Evolutionary conservation across 768 basidiomycete species (phyloP).

Genomic region (Rhodosporidiobolus odoratus): DNA sequence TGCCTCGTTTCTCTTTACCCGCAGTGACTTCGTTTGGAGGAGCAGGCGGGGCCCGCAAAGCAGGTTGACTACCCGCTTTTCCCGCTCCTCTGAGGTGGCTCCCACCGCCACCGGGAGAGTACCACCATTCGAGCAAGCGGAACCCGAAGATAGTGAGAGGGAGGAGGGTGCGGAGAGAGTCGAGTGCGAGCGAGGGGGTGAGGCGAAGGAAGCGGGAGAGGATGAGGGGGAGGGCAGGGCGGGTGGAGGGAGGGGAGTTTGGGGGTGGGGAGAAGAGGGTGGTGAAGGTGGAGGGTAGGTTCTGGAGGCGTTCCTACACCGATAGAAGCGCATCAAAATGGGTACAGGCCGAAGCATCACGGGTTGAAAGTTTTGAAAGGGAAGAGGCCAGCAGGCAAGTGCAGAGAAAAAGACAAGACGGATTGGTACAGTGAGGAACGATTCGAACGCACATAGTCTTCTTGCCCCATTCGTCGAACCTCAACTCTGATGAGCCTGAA

Average conservation of each 20-base stretch:
- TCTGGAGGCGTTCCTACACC: conserved; percentile 20
- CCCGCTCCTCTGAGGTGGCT: conserved; percentile 59
- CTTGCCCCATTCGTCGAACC: conserved; percentile 68
- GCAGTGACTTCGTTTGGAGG: too few relatives aligned
- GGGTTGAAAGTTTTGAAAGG: neutral
- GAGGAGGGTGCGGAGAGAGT: conserved; percentile 56
- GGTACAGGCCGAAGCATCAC: too few relatives aligned
- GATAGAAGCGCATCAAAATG: neutral
- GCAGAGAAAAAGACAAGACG: neutral
- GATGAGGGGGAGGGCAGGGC: conserved; percentile 23
- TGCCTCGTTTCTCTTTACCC: conserved; percentile 50
- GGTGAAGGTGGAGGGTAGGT: conserved; percentile 6
- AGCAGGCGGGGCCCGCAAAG: conserved; percentile 69
- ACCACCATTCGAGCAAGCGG: conserved; percentile 99
- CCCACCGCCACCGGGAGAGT: conserved; percentile 81
- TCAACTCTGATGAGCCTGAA: conserved; percentile 76
- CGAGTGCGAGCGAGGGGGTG: conserved; percentile 37
- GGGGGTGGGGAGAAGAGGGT: conserved; percentile 22
- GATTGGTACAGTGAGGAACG: neutral
- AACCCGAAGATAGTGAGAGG: conserved; percentile 89
- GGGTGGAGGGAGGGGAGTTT: conserved; percentile 26
- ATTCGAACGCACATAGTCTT: conserved; percentile 59
- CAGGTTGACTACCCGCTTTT: conserved; percentile 68
- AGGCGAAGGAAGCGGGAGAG: conserved; percentile 15
- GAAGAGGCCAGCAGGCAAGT: neutral